Evolutionary conservation across 345 rosid genomes (phyloP), one percentile per base, ranked within the genome.

Genomic region (Salix dunnii): DNA sequence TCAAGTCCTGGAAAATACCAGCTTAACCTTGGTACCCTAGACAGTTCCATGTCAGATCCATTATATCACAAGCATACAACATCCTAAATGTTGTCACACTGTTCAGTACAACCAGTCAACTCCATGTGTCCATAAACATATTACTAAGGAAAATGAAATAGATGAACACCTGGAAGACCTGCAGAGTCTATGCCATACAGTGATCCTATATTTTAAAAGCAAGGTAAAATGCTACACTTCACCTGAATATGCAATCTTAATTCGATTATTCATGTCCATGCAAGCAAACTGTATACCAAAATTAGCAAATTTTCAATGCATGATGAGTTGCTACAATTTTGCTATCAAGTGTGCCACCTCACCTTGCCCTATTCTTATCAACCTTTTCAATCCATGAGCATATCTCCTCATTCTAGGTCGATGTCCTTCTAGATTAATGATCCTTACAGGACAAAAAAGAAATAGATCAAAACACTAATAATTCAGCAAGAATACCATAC

Each of bases 311-410:
- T 9, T 53, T n/a, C 60, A 53, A 53, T 53, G 25, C 25, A 21
- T 51, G 2, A 51, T 51, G 60, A 53, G 25, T 6, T 53, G 60
- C 60, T 20, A 21, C 60, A 53, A 8, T 21, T 53, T 53, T 6
- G 60, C 60, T 21, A 53, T 20, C 21, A 4, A 68, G 9, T 28
- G 79, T 61, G 18, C 30, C 77, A 78, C 83, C 85, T 81, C 78
- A 95, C 99, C 99, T 84, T 90, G 97, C 33, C 99, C 98, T 77
- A 93, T 95, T 80, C 82, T 91, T 80, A 95, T 90, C 12, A 95
- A 90, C 83, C 82, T 95, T 85, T 84, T 92, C 33, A 94, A 83
- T 68, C 92, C 98, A 74, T 74, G 78, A 14, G 99, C 99, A 85
- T 93, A 93, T 18, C 89, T 90, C 90, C 98, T 86, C 66, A 95